Evolutionary conservation across 2,329 filamentous ascomycete genomes (phyloP), one percentile per base, ranked within the genome.

Genomic region (Tolypocladium inflatum): DNA sequence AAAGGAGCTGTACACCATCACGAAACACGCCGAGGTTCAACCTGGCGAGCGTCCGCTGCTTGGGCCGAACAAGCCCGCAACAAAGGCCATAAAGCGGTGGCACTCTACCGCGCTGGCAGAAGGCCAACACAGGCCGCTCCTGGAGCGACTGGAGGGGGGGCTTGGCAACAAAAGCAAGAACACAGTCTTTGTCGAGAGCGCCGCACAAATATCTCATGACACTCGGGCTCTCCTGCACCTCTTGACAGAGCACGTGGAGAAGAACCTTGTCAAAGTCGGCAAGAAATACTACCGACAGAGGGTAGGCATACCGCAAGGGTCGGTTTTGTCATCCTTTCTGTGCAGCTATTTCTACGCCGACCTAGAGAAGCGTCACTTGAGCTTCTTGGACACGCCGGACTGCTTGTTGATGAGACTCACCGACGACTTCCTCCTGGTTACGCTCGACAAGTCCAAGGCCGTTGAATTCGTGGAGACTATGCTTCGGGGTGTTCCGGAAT

Each of bases 271-370:
- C 67, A 91, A 89, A 67, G 87, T 97, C 43, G 92, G 91, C 54
- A 93, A 91, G 74, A 90, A 87, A 64, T 91, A 86, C 70, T 97
- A 94, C 70, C 83, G 90, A 30, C 94, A 99, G 70, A 93, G 86
- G 70, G 77, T 81, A 26, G 94, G 94, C 17, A 97, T 99, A 43
- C 92, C 94, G 0, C 94, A 99, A 71, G 94, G 94, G 9, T 97
- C 92, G 0, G 82, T 97, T 1, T 70, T 99, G 6, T 97, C 92
- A 0, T 89, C 88, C 50, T 78, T 91, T 45, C 78, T 99, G 6
- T 97, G 94, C 78, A 97, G 91, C 73, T 93, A 96, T 73, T 97
- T 97, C 71, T 99, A 99, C 68, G 92, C 90, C 7, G 86, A 94
- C 61, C 81, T 97, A 1, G 94, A 99, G 71, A 73, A 74, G 8